Evolutionary conservation across 2,329 filamentous ascomycete genomes (phyloP).

Genomic region (Monosporascus sp.): DNA sequence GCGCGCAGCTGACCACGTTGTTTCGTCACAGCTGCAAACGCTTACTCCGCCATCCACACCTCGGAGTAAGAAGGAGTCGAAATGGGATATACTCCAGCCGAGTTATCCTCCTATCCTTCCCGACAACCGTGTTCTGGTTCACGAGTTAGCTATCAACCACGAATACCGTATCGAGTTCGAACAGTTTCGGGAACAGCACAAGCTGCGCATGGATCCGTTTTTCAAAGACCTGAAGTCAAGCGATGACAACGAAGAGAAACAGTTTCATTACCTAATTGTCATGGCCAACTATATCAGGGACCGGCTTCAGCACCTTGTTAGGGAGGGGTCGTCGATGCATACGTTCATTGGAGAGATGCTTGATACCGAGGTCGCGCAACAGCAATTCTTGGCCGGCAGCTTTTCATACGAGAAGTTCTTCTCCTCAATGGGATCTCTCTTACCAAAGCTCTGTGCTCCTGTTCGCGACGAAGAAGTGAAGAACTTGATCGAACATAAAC

Average conservation of each 20-base stretch:
- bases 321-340: conserved; percentile 67
- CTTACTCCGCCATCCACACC: conserved; percentile 51
- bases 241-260: conserved; percentile 60
- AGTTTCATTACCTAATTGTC: conserved; percentile 63
- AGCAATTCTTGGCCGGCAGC: conserved; percentile 63
- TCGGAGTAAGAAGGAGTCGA: conserved; percentile 33
- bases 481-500: conserved; percentile 57
- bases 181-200: conserved; percentile 54
- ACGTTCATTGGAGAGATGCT: conserved; percentile 69
- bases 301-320: conserved; percentile 67
- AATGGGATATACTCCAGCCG: conserved; percentile 29
- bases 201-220: conserved; percentile 41
- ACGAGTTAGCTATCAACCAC: conserved; percentile 75
- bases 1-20: conserved; percentile 32
- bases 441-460: conserved; percentile 76
- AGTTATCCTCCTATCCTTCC: conserved; percentile 55
- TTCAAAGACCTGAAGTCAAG: conserved; percentile 56
- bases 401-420: conserved; percentile 84
- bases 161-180: conserved; percentile 67
- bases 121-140: conserved; percentile 68
- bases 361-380: conserved; percentile 65
- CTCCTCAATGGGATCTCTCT: conserved; percentile 64
- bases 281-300: conserved; percentile 67
- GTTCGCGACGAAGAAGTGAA: conserved; percentile 74
- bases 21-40: conserved; percentile 40